Base-by-base conservation (phyloP, 2,329 filamentous ascomycete genomes). In the Cercospora sp. region DNA sequence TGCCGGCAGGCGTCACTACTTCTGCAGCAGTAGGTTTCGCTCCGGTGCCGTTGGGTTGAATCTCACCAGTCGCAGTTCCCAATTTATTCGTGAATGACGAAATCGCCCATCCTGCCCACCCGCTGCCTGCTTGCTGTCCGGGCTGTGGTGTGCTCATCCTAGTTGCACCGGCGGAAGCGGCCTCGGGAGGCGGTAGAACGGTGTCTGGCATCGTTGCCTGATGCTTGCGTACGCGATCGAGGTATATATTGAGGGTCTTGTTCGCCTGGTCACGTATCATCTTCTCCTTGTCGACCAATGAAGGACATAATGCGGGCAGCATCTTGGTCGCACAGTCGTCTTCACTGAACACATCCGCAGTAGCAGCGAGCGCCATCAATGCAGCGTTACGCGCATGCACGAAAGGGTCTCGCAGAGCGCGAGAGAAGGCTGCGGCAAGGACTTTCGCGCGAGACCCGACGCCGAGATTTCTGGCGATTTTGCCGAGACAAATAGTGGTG, bases 31-130 rank as follows among this genome's bases (percentile, higher is more conserved):
- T 60, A 16, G 72, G 63, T 18, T 61, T 53, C 51, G 66, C 62
- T 33, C 63, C 81, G 68, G 85, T 84, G 63, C 83, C 80, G 18
- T 85, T 77, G 12, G 88, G 82, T 76, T 94, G 86, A 70, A 99
- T 99, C 66, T 97, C 91, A 18, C 95, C 95, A 8, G 91, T 91
- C 0, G 93, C 93, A 0, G 91, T 82, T 1, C 92, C 90, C 12
- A 98, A 79, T 75, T 97, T 97, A 80, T 98, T 98, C 1, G 95
- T 98, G 77, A 99, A 99, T 1, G 93, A 97, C 0, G 95, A 98
- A 64, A 99, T 97, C 1, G 95, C 95, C 95, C 95, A 99, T 12
- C 95, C 95, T 1, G 95, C 89, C 95, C 95, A 98, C 2, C 89
- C 89, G 23, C 86, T 79, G 13, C 75, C 69, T 1, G 68, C 68